Percentiles rank a stretch among this genome's conserved stretches.
phyloP scores from a whole-genome alignment of 2,329 filamentous ascomycete genomes.

The Fusarium sp. region DNA sequence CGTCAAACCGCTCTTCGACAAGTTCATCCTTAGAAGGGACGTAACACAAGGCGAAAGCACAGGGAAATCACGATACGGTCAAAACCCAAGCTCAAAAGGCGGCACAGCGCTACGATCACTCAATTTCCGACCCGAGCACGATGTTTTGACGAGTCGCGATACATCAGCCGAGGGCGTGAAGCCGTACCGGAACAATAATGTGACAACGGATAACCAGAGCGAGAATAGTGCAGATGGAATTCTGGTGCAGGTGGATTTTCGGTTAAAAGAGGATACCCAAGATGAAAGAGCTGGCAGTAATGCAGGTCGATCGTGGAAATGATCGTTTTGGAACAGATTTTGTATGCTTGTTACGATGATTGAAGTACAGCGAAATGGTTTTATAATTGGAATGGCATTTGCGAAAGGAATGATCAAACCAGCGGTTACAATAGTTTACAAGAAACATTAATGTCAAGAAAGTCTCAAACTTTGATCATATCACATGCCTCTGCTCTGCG shows the following conservation, averaged over 20 bases:
- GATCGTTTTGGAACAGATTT: background rate
- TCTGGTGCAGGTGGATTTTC: conserved; percentile 54
- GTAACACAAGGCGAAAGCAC: conserved; percentile 30
- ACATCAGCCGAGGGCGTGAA: conserved; percentile 41
- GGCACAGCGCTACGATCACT: conserved; percentile 50
- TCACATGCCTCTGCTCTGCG: background rate
- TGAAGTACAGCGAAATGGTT: background rate
- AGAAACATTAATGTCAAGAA: no score
- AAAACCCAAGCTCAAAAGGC: conserved; percentile 38
- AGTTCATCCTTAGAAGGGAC: conserved; percentile 48
- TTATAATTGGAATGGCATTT: background rate
- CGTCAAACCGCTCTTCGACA: conserved; percentile 61
- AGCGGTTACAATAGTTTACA: background rate
- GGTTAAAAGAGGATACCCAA: conserved; percentile 49
- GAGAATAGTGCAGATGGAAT: conserved; percentile 50
- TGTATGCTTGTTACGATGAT: background rate
- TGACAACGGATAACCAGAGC: conserved; percentile 42
- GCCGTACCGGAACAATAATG: conserved; percentile 37
- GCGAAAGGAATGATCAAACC: background rate
- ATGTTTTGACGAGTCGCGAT: conserved; percentile 47
- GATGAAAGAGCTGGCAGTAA: conserved; percentile 18
- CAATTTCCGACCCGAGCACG: conserved; percentile 49
- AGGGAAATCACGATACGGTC: conserved; percentile 43
- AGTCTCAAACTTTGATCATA: background rate
- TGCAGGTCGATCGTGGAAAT: conserved; percentile 4